Evolutionary conservation across 2,329 filamentous ascomycete species (phyloP), one percentile per base, ranked within the genome.

Genomic region (Zarea fungicola): DNA sequence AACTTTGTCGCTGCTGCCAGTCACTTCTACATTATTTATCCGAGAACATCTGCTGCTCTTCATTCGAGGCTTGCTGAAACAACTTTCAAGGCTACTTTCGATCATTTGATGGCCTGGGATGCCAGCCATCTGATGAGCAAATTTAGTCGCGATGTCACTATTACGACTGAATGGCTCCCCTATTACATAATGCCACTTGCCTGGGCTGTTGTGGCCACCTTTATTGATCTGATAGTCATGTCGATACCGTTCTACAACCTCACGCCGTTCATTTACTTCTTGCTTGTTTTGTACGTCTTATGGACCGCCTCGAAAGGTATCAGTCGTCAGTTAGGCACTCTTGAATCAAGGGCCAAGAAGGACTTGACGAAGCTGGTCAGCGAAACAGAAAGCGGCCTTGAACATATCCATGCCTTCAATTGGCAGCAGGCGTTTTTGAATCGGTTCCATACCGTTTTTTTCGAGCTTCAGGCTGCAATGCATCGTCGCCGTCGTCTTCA

Each of bases 401-500:
- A 64, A 0, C 76, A 73, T 0, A 72, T 79, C 39, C 68, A 77
- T 14, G 74, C 77, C 1, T 80, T 78, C 50, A 70, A 71, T 4
- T 81, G 77, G 78, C 64, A 73, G 34, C 56, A 62, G 1, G 57
- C 62, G 5, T 68, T 72, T 49, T 61, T 68, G 25, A 55, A 67
- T 22, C 68, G 68, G 50, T 77, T 75, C 48, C 60, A 71, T n/a
- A 51, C 56, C 3, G 63, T 76, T 0, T 60, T 81, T 2, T 8
- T 11, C 16, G 19, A 37, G 6, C 3, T 37, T 8, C 18, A 37
- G 7, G 5, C 5, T 6, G 13, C 35, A 72, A 81, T 50, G 58
- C 62, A 10, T 77, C 76, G 0, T 77, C 81, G 54, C 60, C 67
- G 23, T 76, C 78, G 1, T 75, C 73, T 44, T 82, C 81, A 55